Percentiles rank a stretch among this genome's conserved stretches.
These are phyloP conservation scores for Termitomyces sp. DNA, from an alignment of 768 basidiomycete genomes.

Conservation along the genomic window DNA sequence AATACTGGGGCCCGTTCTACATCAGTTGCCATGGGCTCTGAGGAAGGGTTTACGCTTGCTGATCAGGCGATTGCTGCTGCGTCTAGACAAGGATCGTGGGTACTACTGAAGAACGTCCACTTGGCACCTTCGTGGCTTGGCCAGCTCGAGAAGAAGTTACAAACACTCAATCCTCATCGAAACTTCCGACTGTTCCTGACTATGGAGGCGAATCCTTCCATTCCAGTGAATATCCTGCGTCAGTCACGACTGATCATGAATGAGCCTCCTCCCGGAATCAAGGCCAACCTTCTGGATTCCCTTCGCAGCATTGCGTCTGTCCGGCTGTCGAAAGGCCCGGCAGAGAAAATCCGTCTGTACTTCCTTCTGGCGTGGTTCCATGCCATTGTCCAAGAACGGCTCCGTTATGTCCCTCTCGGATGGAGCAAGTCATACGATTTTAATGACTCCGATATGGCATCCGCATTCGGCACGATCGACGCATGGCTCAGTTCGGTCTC, in stretches of 20 bases:
- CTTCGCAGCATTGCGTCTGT: slow-evolving; percentile 65
- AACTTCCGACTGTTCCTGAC: slow-evolving; percentile 97
- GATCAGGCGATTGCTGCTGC: slow-evolving; percentile 95
- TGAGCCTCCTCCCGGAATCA: slow-evolving; percentile 95
- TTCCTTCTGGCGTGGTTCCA: slow-evolving; percentile 99
- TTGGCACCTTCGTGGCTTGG: slow-evolving; percentile 94
- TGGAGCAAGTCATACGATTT: slow-evolving; percentile 98
- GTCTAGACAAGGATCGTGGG: slow-evolving; percentile 92
- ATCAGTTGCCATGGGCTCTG: slow-evolving; percentile 97
- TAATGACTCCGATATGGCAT: slow-evolving; percentile 97
- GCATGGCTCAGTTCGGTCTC: slow-evolving; percentile 78
- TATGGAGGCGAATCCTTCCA: slow-evolving; percentile 93
- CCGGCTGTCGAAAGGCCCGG: slow-evolving; percentile 79
- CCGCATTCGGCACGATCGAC: slow-evolving; percentile 90
- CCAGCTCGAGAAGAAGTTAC: slow-evolving; percentile 93
- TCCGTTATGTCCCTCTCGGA: slow-evolving; percentile 92
- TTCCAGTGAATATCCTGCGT: slow-evolving; percentile 94
- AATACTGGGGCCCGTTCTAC: slow-evolving; percentile 71
- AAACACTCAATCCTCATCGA: slow-evolving; percentile 83
- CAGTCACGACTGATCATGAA: slow-evolving; percentile 98
- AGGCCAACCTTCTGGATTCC: slow-evolving; percentile 92
- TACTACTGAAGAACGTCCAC: slow-evolving; percentile 95
- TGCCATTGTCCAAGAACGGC: slow-evolving; percentile 92
- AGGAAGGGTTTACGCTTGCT: slow-evolving; percentile 93
- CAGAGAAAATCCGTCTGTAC: slow-evolving; percentile 88